Evolutionary conservation across 2,329 filamentous ascomycete genomes (phyloP), one percentile per base, ranked within the genome.

Genomic region (Dothiorella sarmentorum): DNA sequence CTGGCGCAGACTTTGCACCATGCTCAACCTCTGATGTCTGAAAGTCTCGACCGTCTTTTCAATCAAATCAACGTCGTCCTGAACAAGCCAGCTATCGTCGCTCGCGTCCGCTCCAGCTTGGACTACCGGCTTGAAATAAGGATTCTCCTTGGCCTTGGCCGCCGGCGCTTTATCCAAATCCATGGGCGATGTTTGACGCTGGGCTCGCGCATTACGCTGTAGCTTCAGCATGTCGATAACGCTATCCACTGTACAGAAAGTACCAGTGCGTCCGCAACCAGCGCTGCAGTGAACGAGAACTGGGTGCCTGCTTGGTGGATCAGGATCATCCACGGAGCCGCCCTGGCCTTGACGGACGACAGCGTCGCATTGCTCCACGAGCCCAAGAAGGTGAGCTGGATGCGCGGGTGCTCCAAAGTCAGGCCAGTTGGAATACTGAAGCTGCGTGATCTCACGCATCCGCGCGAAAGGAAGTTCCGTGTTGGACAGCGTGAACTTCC

Each of bases 361-460:
- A 81, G 88, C 82, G 86, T 91, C 94, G 66, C 88, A 90, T 55
- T 96, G 83, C 72, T 97, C 91, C n/a, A 97, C 89, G 15, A 99
- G 76, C 2, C 88, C 89, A 15, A 99, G 80, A 2, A 99, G 81
- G 67, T 97, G 91, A 4, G 85, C 85, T 1, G 94, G 91, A 67
- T 95, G 89, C 0, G 94, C 91, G 0, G 93, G 93, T 0, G 91
- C 88, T 18, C 94, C 94, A 73, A 97, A 97, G 69, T 99, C 94
- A 0, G 94, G 94, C 94, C 94, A 99, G n/a, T 88, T 87, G 0
- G 91, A 86, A 71, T 97, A 97, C 69, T 97, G 92, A 13, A 99
- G 78, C 66, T 99, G 94, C 0, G 92, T 97, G 62, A 99, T 88
- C 73, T 97, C 92, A 22, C 93, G 88, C 64, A 96, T 88, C 0